Evolutionary conservation across 345 rosid species (phyloP).

Genomic region (Pistacia vera): DNA sequence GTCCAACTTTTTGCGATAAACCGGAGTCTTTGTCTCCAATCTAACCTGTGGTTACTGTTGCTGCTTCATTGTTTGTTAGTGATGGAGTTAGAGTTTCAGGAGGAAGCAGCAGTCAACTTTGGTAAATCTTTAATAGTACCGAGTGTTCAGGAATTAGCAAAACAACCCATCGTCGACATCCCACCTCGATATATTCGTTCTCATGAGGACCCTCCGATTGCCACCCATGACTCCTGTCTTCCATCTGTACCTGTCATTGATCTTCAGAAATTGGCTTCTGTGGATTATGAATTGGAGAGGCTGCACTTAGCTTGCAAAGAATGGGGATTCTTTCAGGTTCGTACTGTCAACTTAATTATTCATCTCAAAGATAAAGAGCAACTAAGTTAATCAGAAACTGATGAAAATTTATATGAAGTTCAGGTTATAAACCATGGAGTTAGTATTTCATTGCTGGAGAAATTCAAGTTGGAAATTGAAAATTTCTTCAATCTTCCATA

Average conservation of each 20-base stretch:
- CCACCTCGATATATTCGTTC: constrained; percentile 40
- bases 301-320: constrained; percentile 45
- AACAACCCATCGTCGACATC: constrained; percentile 32
- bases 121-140: constrained; percentile 54
- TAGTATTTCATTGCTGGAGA: constrained; percentile 35
- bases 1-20: too few relatives aligned
- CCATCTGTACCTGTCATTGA: constrained; percentile 42
- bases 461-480: constrained; percentile 36
- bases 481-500: constrained; percentile 46
- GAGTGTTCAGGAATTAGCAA: constrained; percentile 48
- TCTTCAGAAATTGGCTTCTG: constrained; percentile 29
- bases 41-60: too few relatives aligned
- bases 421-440: constrained; percentile 41
- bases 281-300: constrained; percentile 30
- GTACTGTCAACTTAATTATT: too few relatives aligned
- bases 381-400: too few relatives aligned
- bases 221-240: constrained; percentile 2
- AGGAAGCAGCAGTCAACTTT: constrained; percentile 27
- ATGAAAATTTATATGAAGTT: background rate
- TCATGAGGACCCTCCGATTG: constrained; percentile 17
- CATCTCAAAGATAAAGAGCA: too few relatives aligned
- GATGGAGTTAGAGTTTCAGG: too few relatives aligned
- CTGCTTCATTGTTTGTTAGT: too few relatives aligned
- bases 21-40: too few relatives aligned
- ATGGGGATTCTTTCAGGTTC: constrained; percentile 52